These are phyloP conservation scores for Trichomonascaceae sp. DNA, from an alignment of 1,139 yeast species.

Conservation along the genomic window DNA sequence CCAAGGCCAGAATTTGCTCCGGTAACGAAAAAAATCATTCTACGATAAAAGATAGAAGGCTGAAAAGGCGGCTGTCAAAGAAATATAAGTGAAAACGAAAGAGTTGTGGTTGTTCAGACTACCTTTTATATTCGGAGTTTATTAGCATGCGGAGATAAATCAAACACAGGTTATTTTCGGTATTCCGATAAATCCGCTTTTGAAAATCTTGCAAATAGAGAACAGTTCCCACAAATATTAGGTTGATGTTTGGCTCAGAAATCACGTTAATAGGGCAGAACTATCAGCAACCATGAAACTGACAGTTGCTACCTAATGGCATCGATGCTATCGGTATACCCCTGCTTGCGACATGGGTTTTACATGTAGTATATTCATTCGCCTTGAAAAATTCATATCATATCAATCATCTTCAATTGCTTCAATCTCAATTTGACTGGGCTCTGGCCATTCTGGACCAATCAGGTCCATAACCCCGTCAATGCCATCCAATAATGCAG, in stretches of 20 bases:
- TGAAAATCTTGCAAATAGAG: not conserved
- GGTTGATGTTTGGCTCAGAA: not conserved
- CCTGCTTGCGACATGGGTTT: no score
- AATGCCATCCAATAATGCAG: not conserved
- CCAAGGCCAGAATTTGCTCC: not conserved
- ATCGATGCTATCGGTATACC: no score
- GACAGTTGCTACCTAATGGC: no score
- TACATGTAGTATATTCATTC: no score
- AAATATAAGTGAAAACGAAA: not conserved
- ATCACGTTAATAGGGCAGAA: no score
- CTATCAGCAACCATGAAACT: no score
- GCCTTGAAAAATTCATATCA: no score
- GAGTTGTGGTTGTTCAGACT: not conserved
- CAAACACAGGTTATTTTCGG: not conserved
- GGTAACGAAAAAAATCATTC: not conserved
- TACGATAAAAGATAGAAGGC: not conserved
- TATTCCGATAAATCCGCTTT: not conserved
- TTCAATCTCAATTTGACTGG: not conserved
- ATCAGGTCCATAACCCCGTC: slow-evolving; percentile 1
- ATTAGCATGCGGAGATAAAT: not conserved
- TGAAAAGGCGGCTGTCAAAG: not conserved
- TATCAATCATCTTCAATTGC: not conserved
- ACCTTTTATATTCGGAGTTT: not conserved
- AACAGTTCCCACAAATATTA: not conserved
- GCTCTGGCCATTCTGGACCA: slow-evolving; percentile 1